Base-by-base conservation (phyloP, 2,329 filamentous ascomycete species). In the Parastagonospora avenae region DNA sequence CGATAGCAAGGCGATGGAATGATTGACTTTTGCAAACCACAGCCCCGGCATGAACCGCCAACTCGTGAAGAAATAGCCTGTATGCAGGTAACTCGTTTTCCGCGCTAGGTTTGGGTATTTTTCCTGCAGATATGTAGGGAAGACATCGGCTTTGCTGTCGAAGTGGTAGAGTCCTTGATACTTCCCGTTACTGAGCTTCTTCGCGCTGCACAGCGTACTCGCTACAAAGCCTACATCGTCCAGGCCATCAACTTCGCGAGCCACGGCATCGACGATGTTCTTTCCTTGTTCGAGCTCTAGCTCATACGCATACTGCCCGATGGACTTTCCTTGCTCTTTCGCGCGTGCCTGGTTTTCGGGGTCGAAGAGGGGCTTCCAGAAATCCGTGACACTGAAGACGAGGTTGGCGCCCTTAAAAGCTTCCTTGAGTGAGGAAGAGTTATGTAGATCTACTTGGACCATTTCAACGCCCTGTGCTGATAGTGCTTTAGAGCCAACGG, bases 371-470 rank as follows among this genome's bases (percentile, higher is more conserved):
- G 50, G 57, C n/a, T 57, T 53, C 64, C 63, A 70, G 38, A 53
- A 70, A 40, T 76, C 68, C 2, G 72, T 76, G 16, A 72, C 66
- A 39, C 64, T 63, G 67, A 77, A 78, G 55, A 79, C 73, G 47
- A 60, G 60, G 32, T 64, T 64, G 9, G 76, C 72, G 32, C 69
- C 74, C 11, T 58, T 28, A 60, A 79, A 78, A 1, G 71, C 74
- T 2, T 46, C 33, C 4, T 59, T 46, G 12, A 78, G 67, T 0
- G 71, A 48, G 3, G 33, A 11, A 9, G 45, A 29, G 38, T 63
- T 50, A 29, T 61, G 41, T 7, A 53, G 47, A 32, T 50, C 40
- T 9, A 41, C 58, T 46, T 52, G 33, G 1, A 77, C 65, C 12
- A 78, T 58, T 33, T 79, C 76, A 27, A 76, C 60, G 14, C 74